These are phyloP conservation scores for Ochromonas danica DNA, from an alignment of 108 stramenopile genomes.

Conservation along the genomic window DNA sequence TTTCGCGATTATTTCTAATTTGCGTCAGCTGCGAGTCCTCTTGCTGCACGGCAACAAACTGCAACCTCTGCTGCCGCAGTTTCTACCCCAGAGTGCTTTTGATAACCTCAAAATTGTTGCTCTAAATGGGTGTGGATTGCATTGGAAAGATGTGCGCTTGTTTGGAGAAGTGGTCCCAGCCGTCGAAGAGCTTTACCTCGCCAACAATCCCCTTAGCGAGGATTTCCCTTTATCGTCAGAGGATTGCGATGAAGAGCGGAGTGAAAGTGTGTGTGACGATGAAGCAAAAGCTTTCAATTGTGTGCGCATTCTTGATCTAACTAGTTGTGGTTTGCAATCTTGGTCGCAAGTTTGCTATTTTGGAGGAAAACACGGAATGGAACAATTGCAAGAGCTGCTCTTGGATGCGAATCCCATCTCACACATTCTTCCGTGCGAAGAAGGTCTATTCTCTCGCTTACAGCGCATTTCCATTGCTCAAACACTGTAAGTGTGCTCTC, in stretches of 20 bases:
- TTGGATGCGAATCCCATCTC: constrained; percentile 71
- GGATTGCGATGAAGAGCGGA: neutral
- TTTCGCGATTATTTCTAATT: neutral
- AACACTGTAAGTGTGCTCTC: constrained; percentile 44
- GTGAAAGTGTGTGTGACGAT: neutral
- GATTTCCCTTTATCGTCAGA: constrained; percentile 41
- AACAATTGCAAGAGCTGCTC: constrained; percentile 66
- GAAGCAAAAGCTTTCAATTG: constrained; percentile 50
- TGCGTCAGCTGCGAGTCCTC: neutral
- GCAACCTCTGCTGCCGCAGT: constrained; percentile 11
- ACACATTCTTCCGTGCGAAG: constrained; percentile 38
- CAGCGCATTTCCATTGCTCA: constrained; percentile 66
- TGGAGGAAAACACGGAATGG: constrained; percentile 51
- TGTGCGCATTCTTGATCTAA: constrained; percentile 65
- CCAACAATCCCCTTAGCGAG: constrained; percentile 64
- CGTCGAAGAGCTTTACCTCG: constrained; percentile 71
- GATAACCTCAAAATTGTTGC: neutral
- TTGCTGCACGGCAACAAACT: constrained; percentile 32
- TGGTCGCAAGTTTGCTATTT: constrained; percentile 66
- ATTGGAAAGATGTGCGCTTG: constrained; percentile 30
- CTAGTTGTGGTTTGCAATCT: constrained; percentile 63
- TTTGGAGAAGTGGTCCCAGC: constrained; percentile 65
- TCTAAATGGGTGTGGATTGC: neutral
- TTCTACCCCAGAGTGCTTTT: neutral
- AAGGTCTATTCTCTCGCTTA: constrained; percentile 52